Evolutionary conservation across 768 basidiomycete species (phyloP).

Genomic region (Imleria badia): DNA sequence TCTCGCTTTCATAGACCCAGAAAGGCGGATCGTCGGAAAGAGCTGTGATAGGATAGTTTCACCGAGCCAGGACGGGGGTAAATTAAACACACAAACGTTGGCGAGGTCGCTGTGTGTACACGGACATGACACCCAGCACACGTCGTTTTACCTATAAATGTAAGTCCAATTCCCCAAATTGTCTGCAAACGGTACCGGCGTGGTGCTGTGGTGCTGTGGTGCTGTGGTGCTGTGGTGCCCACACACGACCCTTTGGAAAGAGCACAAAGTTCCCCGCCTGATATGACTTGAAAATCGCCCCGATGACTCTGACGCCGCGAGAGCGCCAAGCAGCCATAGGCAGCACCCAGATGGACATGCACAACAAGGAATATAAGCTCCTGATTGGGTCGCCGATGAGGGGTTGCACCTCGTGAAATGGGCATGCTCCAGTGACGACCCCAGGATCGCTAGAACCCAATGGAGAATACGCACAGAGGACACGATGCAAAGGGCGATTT

Average conservation of each 20-base stretch:
- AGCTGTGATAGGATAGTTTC: neutral
- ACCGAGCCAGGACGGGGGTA: neutral
- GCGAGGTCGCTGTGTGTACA: slow-evolving; percentile 11
- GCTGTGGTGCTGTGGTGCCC: slow-evolving; percentile 12
- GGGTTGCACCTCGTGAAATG: slow-evolving; percentile 17
- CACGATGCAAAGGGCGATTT: slow-evolving; percentile 6
- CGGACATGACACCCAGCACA: slow-evolving; percentile 29
- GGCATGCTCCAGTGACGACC: slow-evolving; percentile 15
- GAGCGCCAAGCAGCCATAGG: neutral
- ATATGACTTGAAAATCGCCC: slow-evolving; percentile 4
- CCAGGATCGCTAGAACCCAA: slow-evolving; percentile 18
- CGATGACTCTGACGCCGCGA: neutral
- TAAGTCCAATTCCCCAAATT: slow-evolving; percentile 16
- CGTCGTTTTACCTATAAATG: slow-evolving; percentile 15
- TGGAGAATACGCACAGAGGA: slow-evolving; percentile 24
- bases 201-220: slow-evolving; percentile 10
- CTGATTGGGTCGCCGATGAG: slow-evolving; percentile 6
- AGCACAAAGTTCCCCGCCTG: slow-evolving; percentile 2
- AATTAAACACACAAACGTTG: slow-evolving; percentile 5
- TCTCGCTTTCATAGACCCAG: slow-evolving; percentile 3
- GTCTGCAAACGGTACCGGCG: slow-evolving; percentile 22
- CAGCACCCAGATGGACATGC: slow-evolving; percentile 1
- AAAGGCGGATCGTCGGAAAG: slow-evolving; percentile 17
- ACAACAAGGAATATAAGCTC: neutral
- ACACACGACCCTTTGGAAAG: neutral